Conservation (phyloP, 176 grass and related monocot genomes). For the Panicum miliaceum region DNA sequence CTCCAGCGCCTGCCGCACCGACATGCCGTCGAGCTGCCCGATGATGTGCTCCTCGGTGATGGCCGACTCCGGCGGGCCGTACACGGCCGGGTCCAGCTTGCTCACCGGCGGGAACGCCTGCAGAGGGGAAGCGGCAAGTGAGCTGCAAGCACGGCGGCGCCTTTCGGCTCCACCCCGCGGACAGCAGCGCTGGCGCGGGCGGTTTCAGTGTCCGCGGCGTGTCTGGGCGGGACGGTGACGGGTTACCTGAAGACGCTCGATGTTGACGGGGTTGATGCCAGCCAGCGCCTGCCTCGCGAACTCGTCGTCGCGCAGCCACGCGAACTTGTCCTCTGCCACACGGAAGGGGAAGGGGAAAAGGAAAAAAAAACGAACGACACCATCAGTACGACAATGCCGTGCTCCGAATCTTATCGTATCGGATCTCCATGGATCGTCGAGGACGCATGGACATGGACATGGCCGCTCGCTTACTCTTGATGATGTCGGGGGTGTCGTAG, state of each 20-base stretch:
- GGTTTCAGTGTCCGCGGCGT: constrained; percentile 7
- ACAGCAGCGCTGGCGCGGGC: constrained; percentile 3
- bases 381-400: constrained; percentile 17
- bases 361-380: neutral
- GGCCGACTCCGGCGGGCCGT: constrained; percentile 82
- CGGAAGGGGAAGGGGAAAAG: neutral
- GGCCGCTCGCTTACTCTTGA: constrained; percentile 61
- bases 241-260: constrained; percentile 83
- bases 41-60: constrained; percentile 91
- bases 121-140: neutral
- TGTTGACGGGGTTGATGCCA: constrained; percentile 93
- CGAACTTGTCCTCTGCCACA: constrained; percentile 93
- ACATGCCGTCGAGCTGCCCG: constrained; percentile 78
- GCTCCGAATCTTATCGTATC: constrained; percentile 22
- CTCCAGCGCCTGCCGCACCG: constrained; percentile 74
- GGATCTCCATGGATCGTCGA: neutral
- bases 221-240: constrained; percentile 19
- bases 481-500: constrained; percentile 91
- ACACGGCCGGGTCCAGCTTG: constrained; percentile 77
- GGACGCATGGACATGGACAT: neutral
- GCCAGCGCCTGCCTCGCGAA: constrained; percentile 85
- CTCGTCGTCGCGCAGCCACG: constrained; percentile 96
- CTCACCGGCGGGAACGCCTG: constrained; percentile 86
- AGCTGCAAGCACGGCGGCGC: neutral
- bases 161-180: neutral